Conservation (phyloP, 73 alveolate species). For the Paramecium biaurelia region DNA sequence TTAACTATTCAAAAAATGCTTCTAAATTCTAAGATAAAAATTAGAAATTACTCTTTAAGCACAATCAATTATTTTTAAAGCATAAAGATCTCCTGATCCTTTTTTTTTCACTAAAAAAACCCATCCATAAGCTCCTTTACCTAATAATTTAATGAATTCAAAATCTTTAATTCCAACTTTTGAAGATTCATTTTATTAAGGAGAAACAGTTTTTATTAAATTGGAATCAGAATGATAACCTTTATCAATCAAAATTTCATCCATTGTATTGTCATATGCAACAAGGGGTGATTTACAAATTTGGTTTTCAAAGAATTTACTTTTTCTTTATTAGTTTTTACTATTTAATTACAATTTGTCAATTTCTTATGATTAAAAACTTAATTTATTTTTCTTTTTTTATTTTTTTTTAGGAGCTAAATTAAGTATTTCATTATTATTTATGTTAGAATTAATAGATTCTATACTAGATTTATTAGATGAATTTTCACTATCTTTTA, state of each 20-base stretch:
- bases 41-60: slow-evolving; percentile 19
- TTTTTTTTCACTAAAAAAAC: slow-evolving; percentile 54
- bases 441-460: background rate
- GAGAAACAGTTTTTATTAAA: background rate
- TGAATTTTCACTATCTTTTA: background rate
- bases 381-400: background rate
- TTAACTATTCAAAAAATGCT: slow-evolving; percentile 11
- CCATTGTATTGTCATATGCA: background rate
- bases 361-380: background rate
- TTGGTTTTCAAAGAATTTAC: background rate
- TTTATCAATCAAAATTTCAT: background rate
- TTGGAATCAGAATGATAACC: slow-evolving; percentile 52
- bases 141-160: slow-evolving; percentile 46
- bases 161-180: slow-evolving; percentile 58
- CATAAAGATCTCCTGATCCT: slow-evolving; percentile 62
- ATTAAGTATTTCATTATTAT: background rate
- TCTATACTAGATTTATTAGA: background rate
- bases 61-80: slow-evolving; percentile 55
- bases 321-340: background rate
- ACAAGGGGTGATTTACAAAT: background rate
- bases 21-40: background rate
- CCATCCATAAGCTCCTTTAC: slow-evolving; percentile 67
- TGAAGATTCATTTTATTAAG: background rate
- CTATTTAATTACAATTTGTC: background rate
- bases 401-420: background rate